phyloP scores from a whole-genome alignment of 2,329 filamentous ascomycete genomes.

The Cytospora chrysosperma region DNA sequence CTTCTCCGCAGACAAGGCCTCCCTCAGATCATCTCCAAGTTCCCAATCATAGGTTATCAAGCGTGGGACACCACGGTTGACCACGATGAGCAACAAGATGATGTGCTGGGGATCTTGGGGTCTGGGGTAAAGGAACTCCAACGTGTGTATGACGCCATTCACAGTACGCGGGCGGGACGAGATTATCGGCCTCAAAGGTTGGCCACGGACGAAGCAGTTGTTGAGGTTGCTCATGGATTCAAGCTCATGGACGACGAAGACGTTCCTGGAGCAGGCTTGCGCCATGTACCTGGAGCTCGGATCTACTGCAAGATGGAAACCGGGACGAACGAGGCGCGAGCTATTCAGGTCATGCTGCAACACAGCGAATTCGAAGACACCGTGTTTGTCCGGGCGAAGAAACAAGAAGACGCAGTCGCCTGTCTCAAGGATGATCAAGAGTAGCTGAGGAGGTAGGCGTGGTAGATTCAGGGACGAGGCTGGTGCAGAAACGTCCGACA shows the following conservation, averaged over 20 bases:
- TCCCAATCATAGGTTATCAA: constrained; percentile 64
- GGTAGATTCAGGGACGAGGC: constrained; percentile 23
- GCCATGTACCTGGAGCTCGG: constrained; percentile 69
- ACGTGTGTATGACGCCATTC: constrained; percentile 75
- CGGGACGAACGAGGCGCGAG: constrained; percentile 58
- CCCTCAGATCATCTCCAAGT: constrained; percentile 46
- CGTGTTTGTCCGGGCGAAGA: constrained; percentile 47
- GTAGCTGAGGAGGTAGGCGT: constrained; percentile 70
- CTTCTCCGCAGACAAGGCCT: constrained; percentile 47
- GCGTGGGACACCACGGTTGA: constrained; percentile 47
- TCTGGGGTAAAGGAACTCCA: constrained; percentile 80
- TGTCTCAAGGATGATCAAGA: constrained; percentile 73
- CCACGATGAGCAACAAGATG: constrained; percentile 69
- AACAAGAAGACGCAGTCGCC: constrained; percentile 77
- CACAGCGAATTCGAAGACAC: constrained; percentile 58
- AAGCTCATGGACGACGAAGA: constrained; percentile 71
- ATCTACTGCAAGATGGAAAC: constrained; percentile 72
- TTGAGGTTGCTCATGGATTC: constrained; percentile 54
- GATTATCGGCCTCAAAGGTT: constrained; percentile 59
- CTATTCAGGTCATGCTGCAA: constrained; percentile 18
- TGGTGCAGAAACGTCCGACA: constrained; percentile 26
- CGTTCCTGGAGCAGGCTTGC: constrained; percentile 66
- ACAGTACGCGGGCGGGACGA: constrained; percentile 45
- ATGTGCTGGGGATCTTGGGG: constrained; percentile 66
- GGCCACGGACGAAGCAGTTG: constrained; percentile 45